Conservation (phyloP, 495 filamentous ascomycete species). For the Aspergillus cristatus region DNA sequence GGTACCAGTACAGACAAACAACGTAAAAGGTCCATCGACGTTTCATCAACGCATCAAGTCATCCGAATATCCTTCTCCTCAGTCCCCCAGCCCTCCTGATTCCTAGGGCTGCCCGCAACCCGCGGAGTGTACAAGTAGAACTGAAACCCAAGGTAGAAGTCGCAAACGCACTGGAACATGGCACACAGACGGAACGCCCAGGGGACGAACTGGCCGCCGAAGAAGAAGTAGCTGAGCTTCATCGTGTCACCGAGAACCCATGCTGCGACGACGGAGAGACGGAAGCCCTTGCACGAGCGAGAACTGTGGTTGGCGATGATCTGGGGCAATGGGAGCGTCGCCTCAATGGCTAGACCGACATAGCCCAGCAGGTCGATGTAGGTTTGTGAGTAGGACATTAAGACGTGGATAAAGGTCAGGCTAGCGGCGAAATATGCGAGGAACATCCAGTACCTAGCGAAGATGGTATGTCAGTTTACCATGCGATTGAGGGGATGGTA, state of each 20-base stretch:
- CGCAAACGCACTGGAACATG: conserved; percentile 82
- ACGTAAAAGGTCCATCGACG: conserved; percentile 3
- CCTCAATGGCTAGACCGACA: conserved; percentile 81
- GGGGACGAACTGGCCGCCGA: conserved; percentile 59
- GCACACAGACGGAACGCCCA: conserved; percentile 87
- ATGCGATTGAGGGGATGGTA: too few relatives aligned
- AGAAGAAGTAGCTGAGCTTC: conserved; percentile 95
- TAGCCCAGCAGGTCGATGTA: conserved; percentile 72
- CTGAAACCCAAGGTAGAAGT: conserved; percentile 74
- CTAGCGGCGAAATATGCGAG: conserved; percentile 58
- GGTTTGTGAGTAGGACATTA: conserved; percentile 49
- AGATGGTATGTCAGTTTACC: too few relatives aligned
- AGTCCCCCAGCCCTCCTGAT: conserved; percentile 17
- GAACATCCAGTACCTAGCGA: conserved; percentile 76
- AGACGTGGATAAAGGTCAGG: conserved; percentile 59
- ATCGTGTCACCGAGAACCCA: conserved; percentile 90
- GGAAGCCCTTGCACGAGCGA: conserved; percentile 81
- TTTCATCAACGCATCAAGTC: conserved; percentile 22
- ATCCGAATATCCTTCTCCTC: conserved; percentile 40
- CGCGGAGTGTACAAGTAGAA: conserved; percentile 62
- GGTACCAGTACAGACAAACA: not conserved
- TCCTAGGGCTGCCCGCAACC: conserved; percentile 15
- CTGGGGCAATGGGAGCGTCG: conserved; percentile 82
- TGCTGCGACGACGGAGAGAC: conserved; percentile 71
- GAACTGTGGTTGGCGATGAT: conserved; percentile 70